These are phyloP conservation scores for Alnus glutinosa DNA, from an alignment of 306 rosid genomes.

Conservation along the genomic window DNA sequence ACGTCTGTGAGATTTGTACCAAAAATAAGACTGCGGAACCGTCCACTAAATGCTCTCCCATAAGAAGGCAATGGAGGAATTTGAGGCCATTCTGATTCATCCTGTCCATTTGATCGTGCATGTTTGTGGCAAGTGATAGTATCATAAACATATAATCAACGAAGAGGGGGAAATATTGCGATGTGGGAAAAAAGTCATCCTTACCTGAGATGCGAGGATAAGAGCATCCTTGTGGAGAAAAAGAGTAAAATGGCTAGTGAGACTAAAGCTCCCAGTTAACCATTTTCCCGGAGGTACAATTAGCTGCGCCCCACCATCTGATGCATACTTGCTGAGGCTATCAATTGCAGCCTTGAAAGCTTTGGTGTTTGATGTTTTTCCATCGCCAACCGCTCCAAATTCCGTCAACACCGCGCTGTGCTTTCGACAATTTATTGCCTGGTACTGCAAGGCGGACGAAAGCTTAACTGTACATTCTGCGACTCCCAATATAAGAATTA, in stretches of 20 bases:
- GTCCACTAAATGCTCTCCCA: constrained; percentile 57
- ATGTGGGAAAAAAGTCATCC: no score
- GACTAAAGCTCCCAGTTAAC: constrained; percentile 89
- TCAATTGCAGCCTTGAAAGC: constrained; percentile 70
- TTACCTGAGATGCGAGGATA: constrained; percentile 75
- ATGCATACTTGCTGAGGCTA: constrained; percentile 43
- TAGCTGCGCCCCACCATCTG: constrained; percentile 75
- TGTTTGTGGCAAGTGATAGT: not conserved
- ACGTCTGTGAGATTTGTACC: constrained; percentile 83
- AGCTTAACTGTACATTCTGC: constrained; percentile 32
- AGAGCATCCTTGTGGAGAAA: constrained; percentile 78
- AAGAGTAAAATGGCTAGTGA: constrained; percentile 85
- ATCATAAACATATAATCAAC: not conserved
- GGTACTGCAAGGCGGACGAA: constrained; percentile 24
- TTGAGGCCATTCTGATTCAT: constrained; percentile 63
- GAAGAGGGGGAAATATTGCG: no score
- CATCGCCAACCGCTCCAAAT: constrained; percentile 92
- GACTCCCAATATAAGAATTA: constrained; percentile 21
- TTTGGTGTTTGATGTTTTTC: constrained; percentile 60
- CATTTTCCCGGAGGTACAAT: constrained; percentile 86
- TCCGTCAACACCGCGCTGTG: constrained; percentile 62
- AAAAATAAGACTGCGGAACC: constrained; percentile 63
- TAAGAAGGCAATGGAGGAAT: constrained; percentile 55
- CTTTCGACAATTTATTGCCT: constrained; percentile 57
- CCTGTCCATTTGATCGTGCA: constrained; percentile 38